These are phyloP conservation scores for Sherardia arvensis DNA, from an alignment of 257 asterid genomes.

Conservation along the genomic window DNA sequence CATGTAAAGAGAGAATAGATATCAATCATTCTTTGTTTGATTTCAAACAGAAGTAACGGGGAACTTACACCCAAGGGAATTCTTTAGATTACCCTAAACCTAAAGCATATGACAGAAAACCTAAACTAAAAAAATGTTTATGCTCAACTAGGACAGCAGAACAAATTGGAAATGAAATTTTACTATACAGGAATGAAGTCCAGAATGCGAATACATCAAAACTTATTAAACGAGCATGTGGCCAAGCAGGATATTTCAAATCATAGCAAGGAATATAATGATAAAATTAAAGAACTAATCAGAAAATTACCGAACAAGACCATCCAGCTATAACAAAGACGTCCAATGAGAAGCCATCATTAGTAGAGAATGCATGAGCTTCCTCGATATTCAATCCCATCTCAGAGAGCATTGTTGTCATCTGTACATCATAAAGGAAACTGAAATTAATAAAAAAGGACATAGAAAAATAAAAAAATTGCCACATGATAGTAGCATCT, in stretches of 20 bases:
- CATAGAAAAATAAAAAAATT: neutral
- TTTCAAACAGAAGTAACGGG: neutral
- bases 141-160: constrained; percentile 4
- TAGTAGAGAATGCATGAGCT: constrained; percentile 49
- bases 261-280: neutral
- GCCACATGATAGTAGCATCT: neutral
- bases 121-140: constrained; percentile 4
- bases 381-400: constrained; percentile 50
- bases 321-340: constrained; percentile 49
- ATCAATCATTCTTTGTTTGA: neutral
- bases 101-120: constrained; percentile 16
- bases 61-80: constrained; percentile 6
- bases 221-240: neutral
- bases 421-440: constrained; percentile 19
- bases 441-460: neutral
- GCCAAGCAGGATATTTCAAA: neutral
- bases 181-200: neutral
- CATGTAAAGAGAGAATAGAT: neutral
- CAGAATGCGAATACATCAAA: neutral
- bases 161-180: neutral
- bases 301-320: constrained; percentile 36
- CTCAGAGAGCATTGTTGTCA: constrained; percentile 41
- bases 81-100: constrained; percentile 13
- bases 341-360: constrained; percentile 48
- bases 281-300: neutral